Evolutionary conservation across 441 rosid species (phyloP).

Genomic region (Geranium incanum): DNA sequence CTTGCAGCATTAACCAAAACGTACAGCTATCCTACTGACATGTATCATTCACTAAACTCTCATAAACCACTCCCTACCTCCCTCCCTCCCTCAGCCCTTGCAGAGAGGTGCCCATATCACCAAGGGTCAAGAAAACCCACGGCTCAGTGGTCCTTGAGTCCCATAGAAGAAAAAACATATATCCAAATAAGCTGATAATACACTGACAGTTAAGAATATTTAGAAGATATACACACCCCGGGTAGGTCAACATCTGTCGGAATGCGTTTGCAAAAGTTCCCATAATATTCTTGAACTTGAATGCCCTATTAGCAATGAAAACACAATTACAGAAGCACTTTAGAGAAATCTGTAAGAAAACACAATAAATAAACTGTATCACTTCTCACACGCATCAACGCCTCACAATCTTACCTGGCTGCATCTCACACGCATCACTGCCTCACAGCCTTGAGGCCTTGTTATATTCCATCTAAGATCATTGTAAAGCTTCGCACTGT

Average conservation of each 20-base stretch:
- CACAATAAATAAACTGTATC: background rate
- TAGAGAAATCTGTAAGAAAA: conserved; percentile 8
- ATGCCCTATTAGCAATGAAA: conserved; percentile 56
- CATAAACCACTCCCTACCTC: background rate
- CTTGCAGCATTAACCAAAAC: background rate
- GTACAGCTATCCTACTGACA: background rate
- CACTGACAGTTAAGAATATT: conserved; percentile 6
- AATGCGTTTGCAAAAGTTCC: conserved; percentile 94
- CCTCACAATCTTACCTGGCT: conserved; percentile 55
- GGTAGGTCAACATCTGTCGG: conserved; percentile 84
- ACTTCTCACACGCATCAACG: background rate
- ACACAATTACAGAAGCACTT: conserved; percentile 19
- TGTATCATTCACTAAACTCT: background rate
- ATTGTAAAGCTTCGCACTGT: conserved; percentile 93
- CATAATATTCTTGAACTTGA: conserved; percentile 93
- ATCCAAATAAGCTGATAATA: background rate
- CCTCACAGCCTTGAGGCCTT: conserved; percentile 98
- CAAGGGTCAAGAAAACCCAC: background rate
- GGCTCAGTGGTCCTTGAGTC: background rate
- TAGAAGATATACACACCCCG: conserved; percentile 43
- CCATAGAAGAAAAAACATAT: background rate
- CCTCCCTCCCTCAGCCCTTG: background rate
- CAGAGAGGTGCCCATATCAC: background rate
- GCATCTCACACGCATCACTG: conserved; percentile 98
- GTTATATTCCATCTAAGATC: conserved; percentile 97